Evolutionary conservation across 164 flowering plant species (phyloP), one percentile per base, ranked within the genome.

Genomic region (Nelumbo lutea): DNA sequence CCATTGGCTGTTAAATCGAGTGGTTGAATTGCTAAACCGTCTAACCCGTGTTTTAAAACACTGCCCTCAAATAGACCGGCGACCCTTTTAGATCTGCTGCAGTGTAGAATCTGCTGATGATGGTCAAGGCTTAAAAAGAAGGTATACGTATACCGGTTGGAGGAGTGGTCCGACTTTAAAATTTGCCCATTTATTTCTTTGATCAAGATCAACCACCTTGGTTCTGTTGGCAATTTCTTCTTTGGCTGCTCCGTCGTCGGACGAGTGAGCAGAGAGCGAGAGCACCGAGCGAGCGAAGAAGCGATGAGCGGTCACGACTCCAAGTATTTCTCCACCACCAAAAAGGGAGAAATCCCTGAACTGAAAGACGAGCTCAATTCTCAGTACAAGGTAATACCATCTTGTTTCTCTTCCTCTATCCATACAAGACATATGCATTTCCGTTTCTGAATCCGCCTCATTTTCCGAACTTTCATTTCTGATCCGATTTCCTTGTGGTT

Each of bases 331-430:
- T 96, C 99, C 77, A 96, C 97, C 67, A 96, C 98, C 64, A 93
- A 96, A 82, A 90, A 96, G 84, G 98, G 99, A 13, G 99, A 96
- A 71, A 96, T 96, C 83, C 99, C 98, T 38, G 99, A 96, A 75
- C 98, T 96, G 78, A 93, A 96, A 78, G 98, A 96, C 58, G 98
- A 93, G 80, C 96, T 96, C 84, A 96, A 96, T 87, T 96, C 98
- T 43, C 99, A 93, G 83, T 96, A 93, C 85, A 93, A 96, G 97
- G 99, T 90, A 66, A 45, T 58, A 27, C 27, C 27, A 27, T 27
- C 27, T 27, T 27, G 27, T 27, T 27, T 27, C 10, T 45, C 43
- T 40, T 5, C 2, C 2, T 55, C 42, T 52, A 39, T 40, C n/a
- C 6, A n/a, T 66, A 41, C 6, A 11, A 41, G n/a, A 40, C 62